Percentiles rank a stretch among this genome's conserved stretches.
These are phyloP conservation scores for Hemileccinum impolitum DNA, from an alignment of 768 basidiomycete species.

Conservation along the genomic window DNA sequence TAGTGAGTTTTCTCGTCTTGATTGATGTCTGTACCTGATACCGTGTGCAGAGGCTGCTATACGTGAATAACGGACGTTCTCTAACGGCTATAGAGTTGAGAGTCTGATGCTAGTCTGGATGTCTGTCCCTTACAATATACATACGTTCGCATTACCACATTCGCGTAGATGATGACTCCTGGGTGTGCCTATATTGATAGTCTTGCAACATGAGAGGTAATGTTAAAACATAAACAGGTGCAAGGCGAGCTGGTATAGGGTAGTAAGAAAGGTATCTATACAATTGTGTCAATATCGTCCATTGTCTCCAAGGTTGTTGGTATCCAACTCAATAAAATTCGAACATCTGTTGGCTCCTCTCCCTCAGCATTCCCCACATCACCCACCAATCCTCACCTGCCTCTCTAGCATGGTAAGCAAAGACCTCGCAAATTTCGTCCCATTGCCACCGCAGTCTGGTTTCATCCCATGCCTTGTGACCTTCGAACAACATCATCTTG, in stretches of 20 bases:
- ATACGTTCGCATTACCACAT: constrained; percentile 16
- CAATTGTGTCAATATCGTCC: constrained; percentile 2
- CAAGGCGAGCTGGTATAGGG: neutral
- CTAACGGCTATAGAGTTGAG: constrained; percentile 15
- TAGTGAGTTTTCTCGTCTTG: constrained; percentile 57
- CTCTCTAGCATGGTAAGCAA: constrained; percentile 53
- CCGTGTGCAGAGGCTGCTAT: constrained; percentile 57
- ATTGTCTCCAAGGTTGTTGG: neutral
- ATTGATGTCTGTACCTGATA: constrained; percentile 6
- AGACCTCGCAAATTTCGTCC: constrained; percentile 53
- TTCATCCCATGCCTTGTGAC: constrained; percentile 47
- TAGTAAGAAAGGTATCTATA: constrained; percentile 5
- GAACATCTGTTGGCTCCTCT: constrained; percentile 31
- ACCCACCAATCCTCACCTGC: constrained; percentile 68
- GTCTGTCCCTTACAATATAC: constrained; percentile 11
- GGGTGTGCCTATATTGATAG: neutral
- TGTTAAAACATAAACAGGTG: neutral
- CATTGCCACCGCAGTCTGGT: constrained; percentile 46
- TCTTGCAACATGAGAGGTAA: constrained; percentile 1
- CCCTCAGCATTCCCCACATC: constrained; percentile 49
- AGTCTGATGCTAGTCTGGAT: constrained; percentile 8
- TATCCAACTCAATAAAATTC: constrained; percentile 8
- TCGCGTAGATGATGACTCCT: neutral
- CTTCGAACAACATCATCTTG: constrained; percentile 19
- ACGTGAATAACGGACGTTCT: constrained; percentile 36